phyloP scores from a whole-genome alignment of 1,284 basidiomycete species.

The Phellinidium pouzarii region DNA sequence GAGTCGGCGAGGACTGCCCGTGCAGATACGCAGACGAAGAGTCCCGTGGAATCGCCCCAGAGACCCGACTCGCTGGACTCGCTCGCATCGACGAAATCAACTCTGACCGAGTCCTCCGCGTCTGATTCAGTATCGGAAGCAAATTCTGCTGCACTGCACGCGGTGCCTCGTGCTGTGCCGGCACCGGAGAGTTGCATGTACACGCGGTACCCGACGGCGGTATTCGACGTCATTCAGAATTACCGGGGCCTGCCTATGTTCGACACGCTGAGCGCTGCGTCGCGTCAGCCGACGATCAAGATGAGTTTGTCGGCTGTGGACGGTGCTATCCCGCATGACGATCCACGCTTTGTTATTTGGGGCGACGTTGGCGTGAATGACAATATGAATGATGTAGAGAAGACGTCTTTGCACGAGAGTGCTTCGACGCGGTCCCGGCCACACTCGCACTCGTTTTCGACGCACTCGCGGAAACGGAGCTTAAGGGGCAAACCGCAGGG shows the following conservation, averaged over 20 bases:
- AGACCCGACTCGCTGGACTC: conserved; percentile 18
- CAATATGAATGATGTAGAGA: conserved; percentile 31
- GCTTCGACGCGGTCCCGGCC: conserved; percentile 24
- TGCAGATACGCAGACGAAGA: conserved; percentile 26
- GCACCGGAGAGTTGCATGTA: conserved; percentile 43
- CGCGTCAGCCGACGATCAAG: conserved; percentile 52
- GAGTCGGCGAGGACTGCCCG: conserved; percentile 71
- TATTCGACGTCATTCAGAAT: conserved; percentile 78
- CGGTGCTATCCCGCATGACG: conserved; percentile 65
- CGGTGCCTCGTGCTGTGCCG: conserved; percentile 19
- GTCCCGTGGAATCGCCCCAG: conserved; percentile 19
- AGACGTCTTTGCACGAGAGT: conserved; percentile 10
- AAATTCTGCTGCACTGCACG: not conserved
- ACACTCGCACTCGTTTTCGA: conserved; percentile 42
- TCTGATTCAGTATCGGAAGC: not conserved
- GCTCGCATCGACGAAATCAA: conserved; percentile 5
- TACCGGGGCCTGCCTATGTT: conserved; percentile 67
- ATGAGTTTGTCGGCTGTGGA: conserved; percentile 59
- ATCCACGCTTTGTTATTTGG: conserved; percentile 86
- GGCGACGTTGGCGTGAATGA: conserved; percentile 47
- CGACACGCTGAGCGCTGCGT: conserved; percentile 47
- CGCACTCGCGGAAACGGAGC: conserved; percentile 35
- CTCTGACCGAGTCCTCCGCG: not conserved
- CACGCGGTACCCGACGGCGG: conserved; percentile 60
- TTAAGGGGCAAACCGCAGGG: conserved; percentile 23